These are phyloP conservation scores for Paraphoma chrysanthemicola DNA, from an alignment of 2,329 filamentous ascomycete genomes.

Conservation along the genomic window DNA sequence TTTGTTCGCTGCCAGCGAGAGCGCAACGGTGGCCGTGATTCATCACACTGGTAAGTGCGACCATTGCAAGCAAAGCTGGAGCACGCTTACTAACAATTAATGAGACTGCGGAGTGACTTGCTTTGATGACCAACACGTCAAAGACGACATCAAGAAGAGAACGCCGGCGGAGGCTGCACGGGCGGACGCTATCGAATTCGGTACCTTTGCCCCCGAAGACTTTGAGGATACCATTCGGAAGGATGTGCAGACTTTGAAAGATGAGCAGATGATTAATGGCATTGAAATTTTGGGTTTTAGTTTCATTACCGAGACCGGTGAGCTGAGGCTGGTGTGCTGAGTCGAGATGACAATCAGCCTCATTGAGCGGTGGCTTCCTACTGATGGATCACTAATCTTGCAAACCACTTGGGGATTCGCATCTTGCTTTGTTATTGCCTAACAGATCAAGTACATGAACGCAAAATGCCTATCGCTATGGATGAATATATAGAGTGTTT, in stretches of 20 bases:
- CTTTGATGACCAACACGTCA: not conserved
- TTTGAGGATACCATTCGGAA: slow-evolving; percentile 1
- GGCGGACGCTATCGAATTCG: not conserved
- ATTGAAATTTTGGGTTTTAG: slow-evolving; percentile 3
- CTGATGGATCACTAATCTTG: too few species aligned
- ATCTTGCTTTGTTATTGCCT: too few species aligned
- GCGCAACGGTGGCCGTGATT: slow-evolving; percentile 1
- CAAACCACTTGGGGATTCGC: too few species aligned
- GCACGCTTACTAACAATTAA: not conserved
- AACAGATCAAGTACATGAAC: too few species aligned
- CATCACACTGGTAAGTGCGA: slow-evolving; percentile 5
- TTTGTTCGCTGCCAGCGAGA: not conserved
- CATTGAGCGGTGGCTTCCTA: too few species aligned
- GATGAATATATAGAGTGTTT: too few species aligned
- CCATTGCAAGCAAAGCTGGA: too few species aligned
- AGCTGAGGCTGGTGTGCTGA: not conserved
- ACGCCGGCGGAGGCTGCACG: not conserved
- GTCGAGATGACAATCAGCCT: too few species aligned
- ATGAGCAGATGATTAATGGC: slow-evolving; percentile 1
- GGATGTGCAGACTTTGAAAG: slow-evolving; percentile 5
- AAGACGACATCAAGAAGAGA: not conserved
- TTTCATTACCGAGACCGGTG: slow-evolving; percentile 5
- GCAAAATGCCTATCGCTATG: too few species aligned
- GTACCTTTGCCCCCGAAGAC: not conserved
- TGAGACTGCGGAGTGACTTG: slow-evolving; percentile 4